A percentile compares a stretch with the other conserved stretches of the same genome.
phyloP scores from a whole-genome alignment of 441 rosid genomes.

The Croton laevigatus region DNA sequence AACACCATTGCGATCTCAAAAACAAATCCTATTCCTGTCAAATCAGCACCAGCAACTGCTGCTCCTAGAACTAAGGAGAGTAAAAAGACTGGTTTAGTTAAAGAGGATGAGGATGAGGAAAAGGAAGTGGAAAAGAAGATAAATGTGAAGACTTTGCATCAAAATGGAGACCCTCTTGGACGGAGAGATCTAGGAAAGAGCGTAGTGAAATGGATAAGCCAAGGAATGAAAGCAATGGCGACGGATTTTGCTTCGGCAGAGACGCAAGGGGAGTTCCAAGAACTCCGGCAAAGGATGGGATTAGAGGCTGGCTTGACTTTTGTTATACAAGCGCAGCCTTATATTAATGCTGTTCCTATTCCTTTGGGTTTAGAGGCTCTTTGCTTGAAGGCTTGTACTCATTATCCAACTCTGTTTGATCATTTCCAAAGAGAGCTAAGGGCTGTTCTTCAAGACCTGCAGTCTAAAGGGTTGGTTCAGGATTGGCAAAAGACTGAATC shows the following conservation, averaged over 20 bases:
- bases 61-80: slow-evolving; percentile 13
- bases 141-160: slow-evolving; percentile 44
- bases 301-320: slow-evolving; percentile 87
- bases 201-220: slow-evolving; percentile 78
- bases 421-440: slow-evolving; percentile 91
- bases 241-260: slow-evolving; percentile 71
- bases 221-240: slow-evolving; percentile 88
- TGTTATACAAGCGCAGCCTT: slow-evolving; percentile 86
- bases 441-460: slow-evolving; percentile 68
- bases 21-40: slow-evolving; percentile 24
- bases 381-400: slow-evolving; percentile 84
- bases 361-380: slow-evolving; percentile 76
- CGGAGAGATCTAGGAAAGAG: slow-evolving; percentile 70
- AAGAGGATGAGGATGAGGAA: slow-evolving; percentile 15
- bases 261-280: slow-evolving; percentile 70
- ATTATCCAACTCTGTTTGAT: slow-evolving; percentile 89
- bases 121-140: slow-evolving; percentile 26
- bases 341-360: slow-evolving; percentile 78
- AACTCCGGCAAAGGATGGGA: slow-evolving; percentile 67
- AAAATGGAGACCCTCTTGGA: slow-evolving; percentile 91
- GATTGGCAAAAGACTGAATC: slow-evolving; percentile 72
- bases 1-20: slow-evolving; percentile 19
- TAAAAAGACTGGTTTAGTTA: slow-evolving; percentile 10
- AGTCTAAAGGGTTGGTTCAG: slow-evolving; percentile 43
- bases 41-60: not conserved